A percentile compares a stretch with the other conserved stretches of the same genome.
Evolutionary conservation across 108 stramenopile genomes (phyloP).

Genomic region (Stephanodiscus minutulus): DNA sequence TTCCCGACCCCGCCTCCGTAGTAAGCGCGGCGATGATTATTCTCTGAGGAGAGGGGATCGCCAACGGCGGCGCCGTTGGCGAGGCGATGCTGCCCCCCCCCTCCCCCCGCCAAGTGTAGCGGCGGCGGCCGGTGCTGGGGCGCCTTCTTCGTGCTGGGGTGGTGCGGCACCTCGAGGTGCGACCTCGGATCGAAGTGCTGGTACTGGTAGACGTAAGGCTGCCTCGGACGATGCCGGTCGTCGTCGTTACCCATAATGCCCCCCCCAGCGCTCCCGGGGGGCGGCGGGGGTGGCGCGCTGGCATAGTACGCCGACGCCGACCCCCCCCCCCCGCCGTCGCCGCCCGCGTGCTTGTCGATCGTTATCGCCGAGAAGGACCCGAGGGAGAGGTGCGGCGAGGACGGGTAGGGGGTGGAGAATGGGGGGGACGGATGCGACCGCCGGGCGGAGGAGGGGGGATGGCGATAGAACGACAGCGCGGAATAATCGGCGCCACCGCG

Average conservation of each 20-base stretch:
- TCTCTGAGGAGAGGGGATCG: too few species aligned
- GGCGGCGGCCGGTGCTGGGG: neutral
- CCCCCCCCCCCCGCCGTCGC: neutral
- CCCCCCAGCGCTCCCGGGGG: neutral
- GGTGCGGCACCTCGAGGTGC: neutral
- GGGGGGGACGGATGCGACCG: neutral
- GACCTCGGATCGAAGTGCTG: constrained; percentile 22
- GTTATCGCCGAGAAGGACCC: constrained; percentile 16
- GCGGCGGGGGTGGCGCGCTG: neutral
- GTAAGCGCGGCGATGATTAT: neutral
- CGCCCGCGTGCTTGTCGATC: neutral
- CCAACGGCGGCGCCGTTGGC: neutral
- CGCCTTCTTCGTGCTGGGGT: neutral
- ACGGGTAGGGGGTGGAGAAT: neutral
- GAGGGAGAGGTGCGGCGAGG: neutral
- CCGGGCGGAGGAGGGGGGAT: neutral
- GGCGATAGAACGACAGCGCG: neutral
- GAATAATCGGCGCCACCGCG: neutral
- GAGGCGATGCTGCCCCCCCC: neutral
- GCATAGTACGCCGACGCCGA: constrained; percentile 1
- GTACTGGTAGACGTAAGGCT: constrained; percentile 14
- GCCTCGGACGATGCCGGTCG: constrained; percentile 6
- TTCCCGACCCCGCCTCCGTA: neutral
- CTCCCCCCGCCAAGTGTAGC: too few species aligned
- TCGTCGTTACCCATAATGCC: neutral